These are phyloP conservation scores for Coprinopsis strossmayeri DNA, from an alignment of 768 basidiomycete species.

Conservation along the genomic window DNA sequence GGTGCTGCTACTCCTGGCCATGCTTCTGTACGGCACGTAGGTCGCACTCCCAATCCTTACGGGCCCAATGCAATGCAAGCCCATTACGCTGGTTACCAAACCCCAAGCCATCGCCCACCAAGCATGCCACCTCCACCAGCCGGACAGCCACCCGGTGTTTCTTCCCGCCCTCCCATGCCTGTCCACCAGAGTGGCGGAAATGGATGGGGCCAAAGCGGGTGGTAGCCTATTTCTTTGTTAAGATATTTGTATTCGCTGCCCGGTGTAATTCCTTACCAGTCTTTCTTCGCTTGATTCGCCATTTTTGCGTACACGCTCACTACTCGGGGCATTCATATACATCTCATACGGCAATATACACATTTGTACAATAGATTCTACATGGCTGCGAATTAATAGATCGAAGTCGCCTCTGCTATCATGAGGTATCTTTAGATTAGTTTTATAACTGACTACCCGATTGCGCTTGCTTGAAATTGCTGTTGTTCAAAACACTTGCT, in stretches of 20 bases:
- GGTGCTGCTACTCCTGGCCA: slow-evolving; percentile 79
- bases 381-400: neutral
- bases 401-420: neutral
- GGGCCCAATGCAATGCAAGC: slow-evolving; percentile 23
- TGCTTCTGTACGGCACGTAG: slow-evolving; percentile 65
- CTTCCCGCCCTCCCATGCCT: slow-evolving; percentile 43
- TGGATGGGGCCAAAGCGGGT: slow-evolving; percentile 17
- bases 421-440: slow-evolving; percentile 2
- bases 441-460: no score
- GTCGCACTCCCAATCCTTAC: slow-evolving; percentile 79
- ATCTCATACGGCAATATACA: slow-evolving; percentile 5
- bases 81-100: slow-evolving; percentile 43
- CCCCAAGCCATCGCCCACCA: slow-evolving; percentile 32
- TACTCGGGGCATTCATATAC: slow-evolving; percentile 10
- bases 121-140: slow-evolving; percentile 19
- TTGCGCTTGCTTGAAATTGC: slow-evolving; percentile 2
- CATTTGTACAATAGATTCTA: slow-evolving; percentile 6
- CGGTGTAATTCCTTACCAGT: slow-evolving; percentile 2
- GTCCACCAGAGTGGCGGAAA: slow-evolving; percentile 35
- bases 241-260: slow-evolving; percentile 7
- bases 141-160: slow-evolving; percentile 27
- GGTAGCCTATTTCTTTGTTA: no score
- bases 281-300: no score
- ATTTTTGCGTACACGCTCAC: no score
- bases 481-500: slow-evolving; percentile 26